Percentiles rank a stretch among this genome's conserved stretches.
Conservation (phyloP, 805 yeast genomes). For the Saccharomycopsis microspora region DNA sequence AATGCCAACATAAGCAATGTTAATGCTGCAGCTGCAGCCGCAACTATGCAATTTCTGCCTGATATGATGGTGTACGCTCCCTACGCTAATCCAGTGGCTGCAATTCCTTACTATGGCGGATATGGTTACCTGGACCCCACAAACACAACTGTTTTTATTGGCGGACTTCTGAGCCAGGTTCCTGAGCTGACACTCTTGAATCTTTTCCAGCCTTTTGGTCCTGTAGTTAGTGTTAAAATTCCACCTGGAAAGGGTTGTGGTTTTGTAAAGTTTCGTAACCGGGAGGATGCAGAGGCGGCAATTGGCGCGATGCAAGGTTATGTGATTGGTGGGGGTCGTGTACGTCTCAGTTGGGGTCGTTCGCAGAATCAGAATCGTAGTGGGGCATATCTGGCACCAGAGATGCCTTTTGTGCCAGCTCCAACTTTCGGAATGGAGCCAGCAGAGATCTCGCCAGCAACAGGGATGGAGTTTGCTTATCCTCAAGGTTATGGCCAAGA, state of each 20-base stretch:
- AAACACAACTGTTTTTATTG: slow-evolving; percentile 70
- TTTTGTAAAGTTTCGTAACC: slow-evolving; percentile 52
- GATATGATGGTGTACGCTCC: slow-evolving; percentile 13
- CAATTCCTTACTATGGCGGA: slow-evolving; percentile 4
- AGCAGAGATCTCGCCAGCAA: too few species aligned
- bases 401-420: too few species aligned
- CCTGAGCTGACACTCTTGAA: slow-evolving; percentile 49
- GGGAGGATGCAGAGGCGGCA: slow-evolving; percentile 70
- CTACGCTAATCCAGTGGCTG: slow-evolving; percentile 1
- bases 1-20: slow-evolving; percentile 22
- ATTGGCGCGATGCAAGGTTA: slow-evolving; percentile 73
- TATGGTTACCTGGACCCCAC: slow-evolving; percentile 35
- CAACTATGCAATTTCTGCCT: neutral
- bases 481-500: too few species aligned
- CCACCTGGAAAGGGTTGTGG: slow-evolving; percentile 79
- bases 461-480: too few species aligned
- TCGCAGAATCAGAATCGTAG: slow-evolving; percentile 23
- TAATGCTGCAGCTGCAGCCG: slow-evolving; percentile 9
- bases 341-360: slow-evolving; percentile 70
- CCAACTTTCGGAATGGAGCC: too few species aligned
- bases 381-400: too few species aligned
- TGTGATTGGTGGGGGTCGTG: slow-evolving; percentile 61
- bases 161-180: slow-evolving; percentile 58
- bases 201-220: slow-evolving; percentile 66
- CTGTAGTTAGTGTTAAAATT: slow-evolving; percentile 54